These are phyloP conservation scores for Hypoxylon sp. DNA, from an alignment of 2,329 filamentous ascomycete genomes.

Conservation along the genomic window DNA sequence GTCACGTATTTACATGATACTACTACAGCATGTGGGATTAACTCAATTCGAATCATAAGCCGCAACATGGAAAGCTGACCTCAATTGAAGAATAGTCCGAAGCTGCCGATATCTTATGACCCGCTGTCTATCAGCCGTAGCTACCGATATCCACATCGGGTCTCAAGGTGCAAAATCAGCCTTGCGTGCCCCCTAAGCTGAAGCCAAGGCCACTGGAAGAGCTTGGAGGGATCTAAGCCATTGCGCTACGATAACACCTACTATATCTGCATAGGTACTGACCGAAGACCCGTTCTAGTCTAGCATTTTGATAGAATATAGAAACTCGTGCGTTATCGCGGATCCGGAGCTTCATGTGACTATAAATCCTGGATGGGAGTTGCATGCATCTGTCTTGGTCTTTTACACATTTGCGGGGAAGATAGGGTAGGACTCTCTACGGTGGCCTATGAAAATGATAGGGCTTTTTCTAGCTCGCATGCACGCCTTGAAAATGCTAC, in stretches of 20 bases:
- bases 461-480: slow-evolving; percentile 7
- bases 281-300: slow-evolving; percentile 22
- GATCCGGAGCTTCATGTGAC: slow-evolving; percentile 8
- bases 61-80: not conserved
- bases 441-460: not conserved
- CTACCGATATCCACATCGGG: slow-evolving; percentile 15
- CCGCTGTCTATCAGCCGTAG: slow-evolving; percentile 18
- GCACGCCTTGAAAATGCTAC: not conserved
- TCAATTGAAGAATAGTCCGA: slow-evolving; percentile 15
- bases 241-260: not conserved
- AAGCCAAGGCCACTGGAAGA: not conserved
- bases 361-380: not conserved
- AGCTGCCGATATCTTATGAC: slow-evolving; percentile 1
- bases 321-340: not conserved
- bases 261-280: slow-evolving; percentile 4
- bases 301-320: not conserved
- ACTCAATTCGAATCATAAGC: slow-evolving; percentile 3
- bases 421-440: slow-evolving; percentile 24
- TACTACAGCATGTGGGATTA: not conserved
- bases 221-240: slow-evolving; percentile 5
- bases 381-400: slow-evolving; percentile 6
- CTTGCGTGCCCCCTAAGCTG: slow-evolving; percentile 12
- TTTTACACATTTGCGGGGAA: slow-evolving; percentile 19
- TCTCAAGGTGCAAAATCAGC: slow-evolving; percentile 26
- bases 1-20: not conserved